phyloP scores from a whole-genome alignment of 345 rosid genomes.

The Eucalyptus fibrosa region DNA sequence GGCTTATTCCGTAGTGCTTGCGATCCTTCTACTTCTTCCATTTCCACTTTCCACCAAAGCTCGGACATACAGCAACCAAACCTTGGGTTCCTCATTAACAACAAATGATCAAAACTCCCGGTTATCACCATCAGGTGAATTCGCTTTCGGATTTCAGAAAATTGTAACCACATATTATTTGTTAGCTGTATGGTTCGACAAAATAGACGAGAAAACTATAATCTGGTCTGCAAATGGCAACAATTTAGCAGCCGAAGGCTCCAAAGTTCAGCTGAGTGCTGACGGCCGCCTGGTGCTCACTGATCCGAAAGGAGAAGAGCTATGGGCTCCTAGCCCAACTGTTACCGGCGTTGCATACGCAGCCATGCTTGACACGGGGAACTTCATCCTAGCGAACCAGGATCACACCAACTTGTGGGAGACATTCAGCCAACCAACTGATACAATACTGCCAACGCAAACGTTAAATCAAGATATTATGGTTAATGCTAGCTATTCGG shows the following conservation, averaged over 20 bases:
- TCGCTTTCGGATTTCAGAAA: slow-evolving; percentile 35
- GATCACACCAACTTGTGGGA: slow-evolving; percentile 16
- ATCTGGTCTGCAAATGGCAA: slow-evolving; percentile 38
- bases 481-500: slow-evolving; percentile 8
- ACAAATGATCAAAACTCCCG: slow-evolving; percentile 4
- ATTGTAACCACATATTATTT: neutral
- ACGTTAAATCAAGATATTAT: neutral
- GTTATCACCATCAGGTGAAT: slow-evolving; percentile 32
- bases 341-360: slow-evolving; percentile 13
- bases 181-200: slow-evolving; percentile 23
- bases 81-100: slow-evolving; percentile 7
- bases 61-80: slow-evolving; percentile 1
- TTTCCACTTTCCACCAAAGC: slow-evolving; percentile 1
- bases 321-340: slow-evolving; percentile 9
- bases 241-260: slow-evolving; percentile 12
- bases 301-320: slow-evolving; percentile 1
- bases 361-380: slow-evolving; percentile 36
- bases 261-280: slow-evolving; percentile 14
- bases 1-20: neutral
- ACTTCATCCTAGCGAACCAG: slow-evolving; percentile 18
- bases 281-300: slow-evolving; percentile 19
- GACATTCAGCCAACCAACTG: slow-evolving; percentile 38
- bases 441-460: slow-evolving; percentile 42
- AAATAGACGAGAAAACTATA: slow-evolving; percentile 22
- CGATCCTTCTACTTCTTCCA: neutral